phyloP scores from a whole-genome alignment of 805 yeast genomes.

The Wickerhamiella vanderwaltii region DNA sequence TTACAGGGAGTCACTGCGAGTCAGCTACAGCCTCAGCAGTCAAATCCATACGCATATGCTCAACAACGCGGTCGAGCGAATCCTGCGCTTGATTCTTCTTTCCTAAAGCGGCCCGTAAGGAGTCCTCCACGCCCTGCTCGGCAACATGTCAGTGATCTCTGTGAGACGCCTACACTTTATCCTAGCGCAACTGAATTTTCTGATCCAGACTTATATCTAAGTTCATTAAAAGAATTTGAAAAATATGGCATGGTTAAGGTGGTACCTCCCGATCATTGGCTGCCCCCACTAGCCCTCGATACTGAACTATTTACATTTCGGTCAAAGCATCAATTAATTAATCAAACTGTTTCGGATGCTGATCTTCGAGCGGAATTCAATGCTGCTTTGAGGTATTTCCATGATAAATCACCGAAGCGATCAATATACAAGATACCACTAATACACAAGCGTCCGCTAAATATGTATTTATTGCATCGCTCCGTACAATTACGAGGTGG shows the following conservation, averaged over 20 bases:
- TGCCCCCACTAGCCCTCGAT: slow-evolving; percentile 30
- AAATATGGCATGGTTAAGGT: slow-evolving; percentile 66
- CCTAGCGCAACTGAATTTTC: slow-evolving; percentile 45
- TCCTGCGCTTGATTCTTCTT: slow-evolving; percentile 4
- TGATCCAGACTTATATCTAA: slow-evolving; percentile 57
- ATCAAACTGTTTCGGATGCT: background rate
- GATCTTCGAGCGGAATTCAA: slow-evolving; percentile 1
- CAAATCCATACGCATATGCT: slow-evolving; percentile 7
- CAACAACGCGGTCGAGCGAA: slow-evolving; percentile 7
- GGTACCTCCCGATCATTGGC: slow-evolving; percentile 43
- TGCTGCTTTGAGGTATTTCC: slow-evolving; percentile 6
- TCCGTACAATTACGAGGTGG: slow-evolving; percentile 60
- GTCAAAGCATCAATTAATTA: slow-evolving; percentile 3
- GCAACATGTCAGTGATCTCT: slow-evolving; percentile 21
- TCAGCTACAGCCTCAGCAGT: slow-evolving; percentile 2
- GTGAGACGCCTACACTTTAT: slow-evolving; percentile 42
- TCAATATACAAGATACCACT: slow-evolving; percentile 40
- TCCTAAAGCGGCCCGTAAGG: background rate
- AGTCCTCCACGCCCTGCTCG: background rate
- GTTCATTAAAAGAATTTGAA: slow-evolving; percentile 34
- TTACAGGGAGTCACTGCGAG: slow-evolving; percentile 1
- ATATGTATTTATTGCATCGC: slow-evolving; percentile 45
- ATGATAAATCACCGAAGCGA: background rate
- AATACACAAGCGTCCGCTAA: slow-evolving; percentile 54
- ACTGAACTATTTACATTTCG: slow-evolving; percentile 19